phyloP scores from a whole-genome alignment of 108 stramenopile species.

The Pseudonitzschia delicatissima region DNA sequence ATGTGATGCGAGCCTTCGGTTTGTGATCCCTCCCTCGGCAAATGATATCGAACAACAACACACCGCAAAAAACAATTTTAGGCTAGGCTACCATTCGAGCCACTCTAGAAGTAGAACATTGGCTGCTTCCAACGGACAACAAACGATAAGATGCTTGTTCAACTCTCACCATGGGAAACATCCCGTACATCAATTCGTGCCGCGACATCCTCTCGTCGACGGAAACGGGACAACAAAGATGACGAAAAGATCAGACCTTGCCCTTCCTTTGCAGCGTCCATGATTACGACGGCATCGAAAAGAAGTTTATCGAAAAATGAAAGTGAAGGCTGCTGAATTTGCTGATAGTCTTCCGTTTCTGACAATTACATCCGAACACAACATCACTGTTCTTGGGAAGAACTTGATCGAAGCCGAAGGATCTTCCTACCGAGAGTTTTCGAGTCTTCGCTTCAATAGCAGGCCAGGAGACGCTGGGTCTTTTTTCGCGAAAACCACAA shows the following conservation, averaged over 20 bases:
- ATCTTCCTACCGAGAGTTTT: conserved; percentile 22
- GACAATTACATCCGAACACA: conserved; percentile 32
- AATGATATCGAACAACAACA: too few relatives aligned
- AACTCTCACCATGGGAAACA: conserved; percentile 33
- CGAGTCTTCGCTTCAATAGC: conserved; percentile 26
- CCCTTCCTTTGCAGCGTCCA: conserved; percentile 17
- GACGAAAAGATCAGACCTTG: neutral
- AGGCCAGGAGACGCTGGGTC: conserved; percentile 32
- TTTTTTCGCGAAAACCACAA: conserved; percentile 15
- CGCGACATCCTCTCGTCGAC: conserved; percentile 9
- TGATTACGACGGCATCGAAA: conserved; percentile 18
- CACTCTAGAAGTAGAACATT: too few relatives aligned
- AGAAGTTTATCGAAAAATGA: conserved; percentile 26
- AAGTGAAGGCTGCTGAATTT: conserved; percentile 20
- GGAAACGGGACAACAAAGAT: conserved; percentile 21
- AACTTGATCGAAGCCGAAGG: neutral
- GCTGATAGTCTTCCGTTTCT: conserved; percentile 19
- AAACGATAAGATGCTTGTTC: conserved; percentile 32
- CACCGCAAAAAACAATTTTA: too few relatives aligned
- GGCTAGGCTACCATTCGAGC: too few relatives aligned
- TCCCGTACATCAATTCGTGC: conserved; percentile 24
- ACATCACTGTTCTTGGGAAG: conserved; percentile 30
- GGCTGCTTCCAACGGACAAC: too few relatives aligned
- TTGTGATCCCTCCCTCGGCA: too few relatives aligned
- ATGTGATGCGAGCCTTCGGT: too few relatives aligned